These are phyloP conservation scores for Secale cereale DNA, from an alignment of 176 grass and related monocot species.

Conservation along the genomic window DNA sequence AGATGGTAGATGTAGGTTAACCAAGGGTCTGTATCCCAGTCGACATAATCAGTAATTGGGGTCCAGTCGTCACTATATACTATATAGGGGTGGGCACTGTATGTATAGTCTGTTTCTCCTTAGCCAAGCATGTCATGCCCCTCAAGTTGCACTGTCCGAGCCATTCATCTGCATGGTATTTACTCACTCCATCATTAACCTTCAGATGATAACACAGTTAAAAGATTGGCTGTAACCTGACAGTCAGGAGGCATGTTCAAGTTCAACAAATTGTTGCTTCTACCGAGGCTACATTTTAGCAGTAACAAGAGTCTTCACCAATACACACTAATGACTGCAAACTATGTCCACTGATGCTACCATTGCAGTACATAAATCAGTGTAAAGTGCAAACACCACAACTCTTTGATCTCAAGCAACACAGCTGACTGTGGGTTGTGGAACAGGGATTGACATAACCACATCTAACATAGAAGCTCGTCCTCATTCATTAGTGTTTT, in stretches of 20 bases:
- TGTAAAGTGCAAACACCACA: background rate
- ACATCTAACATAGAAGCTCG: background rate
- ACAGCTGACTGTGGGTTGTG: background rate
- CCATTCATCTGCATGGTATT: background rate
- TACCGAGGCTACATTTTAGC: background rate
- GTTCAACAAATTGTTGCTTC: conserved; percentile 1
- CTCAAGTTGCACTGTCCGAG: background rate
- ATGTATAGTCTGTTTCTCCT: background rate
- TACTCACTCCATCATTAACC: background rate
- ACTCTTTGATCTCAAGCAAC: background rate
- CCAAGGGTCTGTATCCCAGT: background rate
- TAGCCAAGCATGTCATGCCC: background rate
- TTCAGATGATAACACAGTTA: background rate
- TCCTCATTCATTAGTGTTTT: background rate
- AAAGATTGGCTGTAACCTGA: background rate
- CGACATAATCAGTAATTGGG: background rate
- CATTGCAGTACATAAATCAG: background rate
- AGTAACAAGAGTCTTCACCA: background rate
- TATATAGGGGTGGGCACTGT: background rate
- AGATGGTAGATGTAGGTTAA: background rate
- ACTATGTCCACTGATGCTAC: background rate
- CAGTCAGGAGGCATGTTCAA: conserved; percentile 5
- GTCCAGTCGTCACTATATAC: background rate
- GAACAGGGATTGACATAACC: background rate
- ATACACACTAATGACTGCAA: background rate